Conservation (phyloP, 2,329 filamentous ascomycete species). For the Exophiala xenobiotica region DNA sequence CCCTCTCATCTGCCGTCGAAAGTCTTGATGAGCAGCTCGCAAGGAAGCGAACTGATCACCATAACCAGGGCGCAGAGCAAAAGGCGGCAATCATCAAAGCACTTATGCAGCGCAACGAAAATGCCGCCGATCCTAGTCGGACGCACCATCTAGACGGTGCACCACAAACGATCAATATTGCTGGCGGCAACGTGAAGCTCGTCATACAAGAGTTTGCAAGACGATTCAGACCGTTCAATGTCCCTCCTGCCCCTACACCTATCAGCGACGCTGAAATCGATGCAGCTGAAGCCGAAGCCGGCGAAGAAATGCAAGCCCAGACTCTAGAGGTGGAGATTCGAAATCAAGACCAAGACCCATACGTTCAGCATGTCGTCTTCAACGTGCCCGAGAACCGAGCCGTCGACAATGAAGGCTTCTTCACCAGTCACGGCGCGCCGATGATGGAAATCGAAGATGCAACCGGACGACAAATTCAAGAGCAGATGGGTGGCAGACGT, state of each 20-base stretch:
- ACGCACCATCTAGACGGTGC: constrained; percentile 42
- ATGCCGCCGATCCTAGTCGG: constrained; percentile 33
- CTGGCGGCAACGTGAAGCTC: constrained; percentile 57
- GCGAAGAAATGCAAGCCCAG: constrained; percentile 35
- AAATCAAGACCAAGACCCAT: constrained; percentile 25
- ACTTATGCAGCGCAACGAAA: constrained; percentile 42
- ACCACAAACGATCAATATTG: constrained; percentile 45
- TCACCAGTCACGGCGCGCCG: constrained; percentile 37
- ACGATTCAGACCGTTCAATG: constrained; percentile 75
- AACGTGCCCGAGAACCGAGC: constrained; percentile 50
- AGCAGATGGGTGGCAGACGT: not conserved
- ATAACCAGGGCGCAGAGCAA: constrained; percentile 57
- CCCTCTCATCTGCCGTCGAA: constrained; percentile 53
- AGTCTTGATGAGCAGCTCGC: constrained; percentile 41
- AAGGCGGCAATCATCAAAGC: constrained; percentile 42
- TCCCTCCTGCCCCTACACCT: constrained; percentile 75
- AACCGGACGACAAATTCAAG: not conserved
- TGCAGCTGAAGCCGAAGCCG: constrained; percentile 38
- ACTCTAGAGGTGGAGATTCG: constrained; percentile 26
- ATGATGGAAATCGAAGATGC: constrained; percentile 19
- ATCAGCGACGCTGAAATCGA: constrained; percentile 46
- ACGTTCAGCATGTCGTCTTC: constrained; percentile 47
- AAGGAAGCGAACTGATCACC: constrained; percentile 51
- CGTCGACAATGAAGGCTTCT: constrained; percentile 52
- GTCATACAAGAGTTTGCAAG: constrained; percentile 68